Conservation (phyloP, 2,329 filamentous ascomycete genomes). For the Trichocomaceae sp. region DNA sequence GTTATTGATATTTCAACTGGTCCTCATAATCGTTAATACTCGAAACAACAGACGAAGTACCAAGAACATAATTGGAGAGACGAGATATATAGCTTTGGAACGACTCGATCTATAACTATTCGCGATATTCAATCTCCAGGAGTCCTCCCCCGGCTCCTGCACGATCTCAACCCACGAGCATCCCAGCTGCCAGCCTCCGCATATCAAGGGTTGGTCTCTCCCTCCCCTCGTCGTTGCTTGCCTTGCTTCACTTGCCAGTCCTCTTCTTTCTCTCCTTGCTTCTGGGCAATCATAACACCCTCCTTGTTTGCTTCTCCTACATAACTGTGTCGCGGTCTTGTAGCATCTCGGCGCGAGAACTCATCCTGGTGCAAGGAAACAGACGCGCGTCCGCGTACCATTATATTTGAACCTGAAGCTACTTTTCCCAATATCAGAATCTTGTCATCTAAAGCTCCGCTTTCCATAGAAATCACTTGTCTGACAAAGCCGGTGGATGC, state of each 20-base stretch:
- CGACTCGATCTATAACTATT: not conserved
- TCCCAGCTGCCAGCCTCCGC: not conserved
- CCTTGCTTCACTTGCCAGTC: slow-evolving; percentile 11
- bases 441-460: not conserved
- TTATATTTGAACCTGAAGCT: no score
- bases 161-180: not conserved
- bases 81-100: not conserved
- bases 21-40: slow-evolving; percentile 8
- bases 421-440: no score
- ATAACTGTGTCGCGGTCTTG: not conserved
- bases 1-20: slow-evolving; percentile 8
- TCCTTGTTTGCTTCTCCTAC: not conserved
- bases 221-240: not conserved
- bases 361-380: no score
- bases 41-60: not conserved
- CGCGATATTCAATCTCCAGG: slow-evolving; percentile 7
- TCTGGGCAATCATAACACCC: not conserved
- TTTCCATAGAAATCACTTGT: not conserved
- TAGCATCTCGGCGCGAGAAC: no score
- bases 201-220: slow-evolving; percentile 10
- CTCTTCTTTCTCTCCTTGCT: slow-evolving; percentile 4
- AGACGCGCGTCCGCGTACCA: no score
- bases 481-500: not conserved
- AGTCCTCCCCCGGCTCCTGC: not conserved
- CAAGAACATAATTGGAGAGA: not conserved